Conservation (phyloP, 2,329 filamentous ascomycete species). For the Didymella arachidicola region DNA sequence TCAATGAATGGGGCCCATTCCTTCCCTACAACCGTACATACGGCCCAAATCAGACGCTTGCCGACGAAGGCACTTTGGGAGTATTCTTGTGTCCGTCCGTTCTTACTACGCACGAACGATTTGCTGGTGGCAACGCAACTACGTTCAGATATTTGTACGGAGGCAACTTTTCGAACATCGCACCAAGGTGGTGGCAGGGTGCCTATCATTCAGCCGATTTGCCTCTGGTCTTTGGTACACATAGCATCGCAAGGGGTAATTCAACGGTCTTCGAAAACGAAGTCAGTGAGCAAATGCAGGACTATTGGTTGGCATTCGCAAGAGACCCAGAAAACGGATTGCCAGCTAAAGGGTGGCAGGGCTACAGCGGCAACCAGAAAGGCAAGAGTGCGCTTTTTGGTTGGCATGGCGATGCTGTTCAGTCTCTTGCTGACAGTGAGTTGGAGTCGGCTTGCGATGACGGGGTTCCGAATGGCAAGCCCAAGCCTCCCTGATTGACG, state of each 20-base stretch:
- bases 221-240: background rate
- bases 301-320: background rate
- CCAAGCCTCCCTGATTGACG: background rate
- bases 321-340: background rate
- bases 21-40: conserved; percentile 37
- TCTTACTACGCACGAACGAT: conserved; percentile 40
- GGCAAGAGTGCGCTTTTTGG: conserved; percentile 35
- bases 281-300: background rate
- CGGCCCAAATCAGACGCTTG: conserved; percentile 34
- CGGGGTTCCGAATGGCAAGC: conserved; percentile 12
- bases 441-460: conserved; percentile 31
- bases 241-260: background rate
- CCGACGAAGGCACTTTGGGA: conserved; percentile 30
- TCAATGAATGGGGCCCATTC: conserved; percentile 47
- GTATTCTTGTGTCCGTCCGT: conserved; percentile 43
- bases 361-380: conserved; percentile 21
- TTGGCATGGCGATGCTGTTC: conserved; percentile 20
- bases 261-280: background rate
- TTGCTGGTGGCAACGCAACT: conserved; percentile 27
- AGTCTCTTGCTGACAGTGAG: conserved; percentile 24
- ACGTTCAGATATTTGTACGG: conserved; percentile 51
- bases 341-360: background rate
- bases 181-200: background rate
- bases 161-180: conserved; percentile 23
- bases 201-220: background rate